Evolutionary conservation across 768 basidiomycete genomes (phyloP), one percentile per base, ranked within the genome.

Genomic region (Tylopilus subfusipes): DNA sequence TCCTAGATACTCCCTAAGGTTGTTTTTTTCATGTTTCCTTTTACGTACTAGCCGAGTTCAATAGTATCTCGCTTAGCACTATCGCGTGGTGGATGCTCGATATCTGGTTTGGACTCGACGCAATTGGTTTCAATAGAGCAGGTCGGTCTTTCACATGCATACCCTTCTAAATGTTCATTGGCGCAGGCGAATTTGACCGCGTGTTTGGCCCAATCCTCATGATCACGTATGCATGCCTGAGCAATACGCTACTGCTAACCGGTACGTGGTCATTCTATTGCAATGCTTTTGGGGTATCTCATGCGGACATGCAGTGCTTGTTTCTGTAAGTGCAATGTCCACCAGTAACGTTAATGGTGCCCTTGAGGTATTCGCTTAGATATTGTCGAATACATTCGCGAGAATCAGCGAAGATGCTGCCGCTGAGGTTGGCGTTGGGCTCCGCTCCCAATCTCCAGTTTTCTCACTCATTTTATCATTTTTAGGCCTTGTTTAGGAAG

Each of bases 31-130:
- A 3, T 2, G 7, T 52, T 39, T 48, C n/a, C 24, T 48, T 38
- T 8, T 18, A 36, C 19, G 22, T 45, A 9, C 14, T 29, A n/a
- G 19, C 11, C 4, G 3, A 42, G 16, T 38, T 53, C 29, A 50
- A 39, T 59, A 56, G 53, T 50, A 54, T 1, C 16, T 33, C 30
- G 8, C 4, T 5, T 18, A 82, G 82, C 22, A 79, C 82, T 27
- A 91, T 95, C 50, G 84, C 87, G 0, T 97, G 93, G 93, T 96
- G 93, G 92, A 90, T 97, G 85, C 78, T 95, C 22, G 90, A 95
- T 65, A 70, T 94, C 11, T 92, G 83, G 82, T 98, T 98, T 64
- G 96, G 96, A n/a, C 79, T 98, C 7, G 96, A 98, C 70, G 92
- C 93, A 0, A 83, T 78, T 44, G 95, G 95, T 5, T 97, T 98